Base-by-base conservation (phyloP, 1,284 basidiomycete species). In the Ganoderma lucidum region DNA sequence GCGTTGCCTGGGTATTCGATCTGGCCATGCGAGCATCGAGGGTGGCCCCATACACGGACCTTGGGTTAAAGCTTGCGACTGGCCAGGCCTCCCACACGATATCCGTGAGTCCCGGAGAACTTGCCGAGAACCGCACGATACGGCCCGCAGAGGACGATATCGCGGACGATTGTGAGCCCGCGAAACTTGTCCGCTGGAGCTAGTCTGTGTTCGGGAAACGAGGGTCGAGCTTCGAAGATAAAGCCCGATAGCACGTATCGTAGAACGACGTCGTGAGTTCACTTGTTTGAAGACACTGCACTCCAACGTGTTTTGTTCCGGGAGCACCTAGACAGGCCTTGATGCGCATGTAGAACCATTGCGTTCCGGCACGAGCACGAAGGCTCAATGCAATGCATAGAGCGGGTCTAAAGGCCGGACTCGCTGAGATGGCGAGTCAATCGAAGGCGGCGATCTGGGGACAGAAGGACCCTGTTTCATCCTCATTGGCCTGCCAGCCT, bases 401-500 rank as follows among this genome's bases (percentile, higher is more conserved):
- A 39, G 37, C 51, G 51, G 60, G 39, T 62, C 61, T 66, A 41
- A 44, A 56, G 42, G 17, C 65, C 65, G 64, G 58, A 39, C 56
- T 37, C 30, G 15, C 41, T 48, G 44, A 45, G 48, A n/a, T 55
- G 42, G 48, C 41, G 15, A 53, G 51, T 41, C 32, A 44, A 66
- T 66, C 56, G 65, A 32, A 23, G 66, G 62, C 56, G 64, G 66
- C 30, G 64, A 70, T 68, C 64, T 56, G 58, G 61, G 62, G 66
- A 58, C 62, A 61, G 66, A 65, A 70, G 45, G 58, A 62, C 66
- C 68, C 71, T 59, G 62, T 35, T 67, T 69, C 63, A 37, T 14
- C 65, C 53, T 32, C 28, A 51, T 59, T 66, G 63, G 63, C 41
- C 45, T 61, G 59, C 55, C 15, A n/a, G 35, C 35, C 32, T n/a